Base-by-base conservation (phyloP, 2,329 filamentous ascomycete species). In the Talaromyces amestolkiae region DNA sequence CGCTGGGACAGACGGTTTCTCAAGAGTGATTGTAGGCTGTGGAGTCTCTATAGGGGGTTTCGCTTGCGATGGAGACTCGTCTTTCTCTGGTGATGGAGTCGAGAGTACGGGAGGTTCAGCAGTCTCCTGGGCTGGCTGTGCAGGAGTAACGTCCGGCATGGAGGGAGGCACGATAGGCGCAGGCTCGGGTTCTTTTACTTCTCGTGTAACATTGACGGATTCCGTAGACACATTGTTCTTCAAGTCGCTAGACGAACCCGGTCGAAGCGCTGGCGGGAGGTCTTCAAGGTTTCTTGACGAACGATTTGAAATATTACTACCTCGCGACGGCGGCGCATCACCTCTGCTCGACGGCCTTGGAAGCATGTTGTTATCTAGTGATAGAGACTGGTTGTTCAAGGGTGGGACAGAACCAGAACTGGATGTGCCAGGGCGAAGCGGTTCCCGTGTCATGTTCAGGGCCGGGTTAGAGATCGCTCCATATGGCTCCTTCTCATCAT, bases 311-410 rank as follows among this genome's bases (percentile, higher is more conserved):
- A 67, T 66, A 54, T 77, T 74, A 64, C 70, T 75, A 54, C 71
- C 76, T 53, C 76, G 71, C 27, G 73, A 72, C 37, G 75, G 74
- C 47, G 71, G 70, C 9, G 45, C 65, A 33, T 64, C 56, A 27
- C 58, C 63, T 61, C 64, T 68, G 27, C 63, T 66, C 5, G 66
- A 61, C 24, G 64, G 75, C 33, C 76, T 74, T 19, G 78, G 75
- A 39, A 77, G 71, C 56, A 70, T 73, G 27, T 74, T 73, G 33
- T 66, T 71, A 45, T 76, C 75, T 65, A 74, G 73, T 19, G 73
- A 66, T 9, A 73, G 67, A 35, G 74, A 73, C 35, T 73, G 73
- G 17, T 58, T 37, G 19, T 39, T 49, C 43, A 61, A 45, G 13
- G 58, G 58, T 33, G 22, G 37, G 8, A 45, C 27, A 10, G 71